These are phyloP conservation scores for Auxenochlorella pyrenoidosa DNA, from an alignment of 139 green algal species.

Conservation along the genomic window DNA sequence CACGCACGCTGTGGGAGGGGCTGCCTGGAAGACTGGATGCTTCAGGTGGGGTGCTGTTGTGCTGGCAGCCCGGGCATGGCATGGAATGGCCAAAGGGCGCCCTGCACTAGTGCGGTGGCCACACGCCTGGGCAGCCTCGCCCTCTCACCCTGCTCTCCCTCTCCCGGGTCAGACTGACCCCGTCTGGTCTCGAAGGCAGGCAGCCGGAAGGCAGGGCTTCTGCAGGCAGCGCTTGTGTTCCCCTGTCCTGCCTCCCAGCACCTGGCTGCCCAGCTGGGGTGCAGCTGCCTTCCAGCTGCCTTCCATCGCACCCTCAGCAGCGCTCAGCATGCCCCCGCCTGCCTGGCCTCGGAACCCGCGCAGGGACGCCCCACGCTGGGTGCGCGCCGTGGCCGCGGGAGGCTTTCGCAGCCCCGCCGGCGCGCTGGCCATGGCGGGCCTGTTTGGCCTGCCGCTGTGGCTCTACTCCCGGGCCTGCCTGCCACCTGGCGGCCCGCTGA, in stretches of 20 bases:
- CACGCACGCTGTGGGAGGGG: conserved; percentile 56
- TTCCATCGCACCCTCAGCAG: neutral
- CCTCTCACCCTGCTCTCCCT: too few species aligned
- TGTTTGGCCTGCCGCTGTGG: conserved; percentile 67
- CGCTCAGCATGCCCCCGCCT: neutral
- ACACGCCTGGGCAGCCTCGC: too few species aligned
- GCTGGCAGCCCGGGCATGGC: too few species aligned
- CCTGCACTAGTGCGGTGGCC: too few species aligned
- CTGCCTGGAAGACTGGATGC: conserved; percentile 55
- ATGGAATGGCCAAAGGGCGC: too few species aligned
- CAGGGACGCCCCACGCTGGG: conserved; percentile 44
- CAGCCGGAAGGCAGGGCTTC: too few species aligned
- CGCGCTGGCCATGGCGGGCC: conserved; percentile 48
- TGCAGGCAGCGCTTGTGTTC: too few species aligned
- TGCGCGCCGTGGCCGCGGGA: conserved; percentile 44
- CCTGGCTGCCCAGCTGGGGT: neutral
- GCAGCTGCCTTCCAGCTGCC: too few species aligned
- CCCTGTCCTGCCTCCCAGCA: neutral
- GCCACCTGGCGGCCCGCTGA: neutral
- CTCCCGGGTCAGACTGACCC: too few species aligned
- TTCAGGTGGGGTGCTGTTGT: conserved; percentile 12
- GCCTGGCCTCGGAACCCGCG: neutral
- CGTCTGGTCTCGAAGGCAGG: too few species aligned
- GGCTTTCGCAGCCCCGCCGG: conserved; percentile 56
- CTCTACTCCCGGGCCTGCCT: conserved; percentile 44